Percentiles rank a stretch among this genome's conserved stretches.
Conservation (phyloP, 1,284 basidiomycete species). For the Mycena sp. region DNA sequence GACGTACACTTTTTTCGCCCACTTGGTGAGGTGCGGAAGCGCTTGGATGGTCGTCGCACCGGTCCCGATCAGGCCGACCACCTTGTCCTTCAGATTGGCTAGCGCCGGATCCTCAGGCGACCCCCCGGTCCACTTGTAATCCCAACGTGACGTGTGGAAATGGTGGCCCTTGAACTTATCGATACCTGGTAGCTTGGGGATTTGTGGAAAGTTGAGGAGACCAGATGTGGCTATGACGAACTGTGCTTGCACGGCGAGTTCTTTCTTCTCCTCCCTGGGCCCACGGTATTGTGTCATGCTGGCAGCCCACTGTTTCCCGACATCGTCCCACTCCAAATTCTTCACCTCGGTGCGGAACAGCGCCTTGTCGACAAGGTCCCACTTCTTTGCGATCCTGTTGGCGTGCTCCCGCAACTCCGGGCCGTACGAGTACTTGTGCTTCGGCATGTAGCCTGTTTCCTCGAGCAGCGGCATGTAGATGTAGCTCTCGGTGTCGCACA, state of each 20-base stretch:
- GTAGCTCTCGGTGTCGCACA: constrained; percentile 31
- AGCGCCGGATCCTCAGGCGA: constrained; percentile 5
- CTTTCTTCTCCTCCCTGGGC: neutral
- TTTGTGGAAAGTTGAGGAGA: constrained; percentile 20
- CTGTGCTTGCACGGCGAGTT: constrained; percentile 15
- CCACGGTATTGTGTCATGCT: constrained; percentile 17
- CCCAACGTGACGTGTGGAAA: constrained; percentile 35
- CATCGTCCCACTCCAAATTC: constrained; percentile 23
- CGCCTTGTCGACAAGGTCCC: constrained; percentile 26
- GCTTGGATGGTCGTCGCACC: constrained; percentile 32
- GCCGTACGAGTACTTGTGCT: constrained; percentile 30
- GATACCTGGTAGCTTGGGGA: constrained; percentile 27
- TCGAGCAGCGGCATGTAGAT: constrained; percentile 33
- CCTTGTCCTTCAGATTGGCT: constrained; percentile 26
- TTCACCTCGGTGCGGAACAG: constrained; percentile 21
- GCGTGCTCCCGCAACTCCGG: constrained; percentile 28
- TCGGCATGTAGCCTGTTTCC: constrained; percentile 33
- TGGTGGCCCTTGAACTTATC: constrained; percentile 21
- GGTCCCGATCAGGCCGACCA: constrained; percentile 30
- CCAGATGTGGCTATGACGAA: constrained; percentile 23
- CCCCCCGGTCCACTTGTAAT: constrained; percentile 29
- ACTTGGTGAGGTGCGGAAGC: constrained; percentile 29
- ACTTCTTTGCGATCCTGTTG: constrained; percentile 30
- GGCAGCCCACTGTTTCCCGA: constrained; percentile 15
- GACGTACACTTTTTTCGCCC: constrained; percentile 30